These are phyloP conservation scores for Aspergillus fumigatiaffinis DNA, from an alignment of 2,329 filamentous ascomycete species.

Conservation along the genomic window DNA sequence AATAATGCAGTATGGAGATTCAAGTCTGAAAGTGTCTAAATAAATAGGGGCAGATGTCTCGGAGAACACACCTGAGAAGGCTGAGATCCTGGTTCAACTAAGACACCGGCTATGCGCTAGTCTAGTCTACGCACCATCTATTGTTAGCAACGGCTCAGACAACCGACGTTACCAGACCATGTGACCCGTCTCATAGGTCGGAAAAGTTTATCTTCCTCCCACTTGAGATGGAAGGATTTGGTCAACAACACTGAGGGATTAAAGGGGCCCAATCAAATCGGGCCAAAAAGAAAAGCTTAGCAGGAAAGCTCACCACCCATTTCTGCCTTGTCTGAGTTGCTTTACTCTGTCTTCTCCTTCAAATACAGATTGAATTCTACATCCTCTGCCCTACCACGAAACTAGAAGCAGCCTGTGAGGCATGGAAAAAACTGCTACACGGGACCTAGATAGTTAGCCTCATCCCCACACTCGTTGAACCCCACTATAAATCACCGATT, in stretches of 20 bases:
- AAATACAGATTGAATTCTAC: too few species aligned
- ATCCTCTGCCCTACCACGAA: too few species aligned
- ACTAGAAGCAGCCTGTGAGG: background rate
- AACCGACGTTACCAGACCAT: background rate
- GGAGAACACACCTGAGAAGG: background rate
- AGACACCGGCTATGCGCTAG: background rate
- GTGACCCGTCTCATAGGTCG: background rate
- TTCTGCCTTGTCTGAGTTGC: background rate
- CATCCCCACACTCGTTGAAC: too few species aligned
- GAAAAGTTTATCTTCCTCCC: too few species aligned
- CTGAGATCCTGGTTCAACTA: too few species aligned
- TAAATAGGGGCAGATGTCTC: background rate
- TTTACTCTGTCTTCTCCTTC: too few species aligned
- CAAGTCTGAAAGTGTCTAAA: too few species aligned
- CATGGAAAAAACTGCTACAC: too few species aligned
- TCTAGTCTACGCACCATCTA: background rate
- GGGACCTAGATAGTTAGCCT: too few species aligned
- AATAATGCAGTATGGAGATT: too few species aligned
- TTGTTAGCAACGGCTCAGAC: background rate
- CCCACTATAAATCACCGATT: too few species aligned
- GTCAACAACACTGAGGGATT: background rate
- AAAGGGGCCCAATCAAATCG: background rate
- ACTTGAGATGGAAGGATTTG: background rate
- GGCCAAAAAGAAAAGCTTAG: background rate
- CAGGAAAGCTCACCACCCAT: background rate